These are phyloP conservation scores for Gnaphalium uliginosum DNA, from an alignment of 129 eudicot genomes.

Conservation along the genomic window DNA sequence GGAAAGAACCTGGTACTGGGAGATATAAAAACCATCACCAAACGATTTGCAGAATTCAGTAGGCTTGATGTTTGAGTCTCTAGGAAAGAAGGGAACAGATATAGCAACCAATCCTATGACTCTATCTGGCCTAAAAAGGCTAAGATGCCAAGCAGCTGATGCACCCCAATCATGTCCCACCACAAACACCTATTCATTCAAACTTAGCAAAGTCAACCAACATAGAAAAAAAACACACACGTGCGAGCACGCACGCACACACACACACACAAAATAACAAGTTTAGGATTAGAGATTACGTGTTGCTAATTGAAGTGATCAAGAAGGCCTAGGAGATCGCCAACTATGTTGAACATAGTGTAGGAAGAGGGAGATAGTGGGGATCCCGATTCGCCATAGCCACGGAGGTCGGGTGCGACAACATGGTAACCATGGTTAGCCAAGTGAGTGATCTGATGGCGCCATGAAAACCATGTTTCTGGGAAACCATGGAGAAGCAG, in stretches of 20 bases:
- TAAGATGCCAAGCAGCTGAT: conserved; percentile 51
- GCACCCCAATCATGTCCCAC: conserved; percentile 70
- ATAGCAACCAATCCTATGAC: conserved; percentile 48
- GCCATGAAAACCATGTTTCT: conserved; percentile 58
- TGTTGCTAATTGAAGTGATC: conserved; percentile 49
- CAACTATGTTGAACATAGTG: conserved; percentile 53
- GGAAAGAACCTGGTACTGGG: conserved; percentile 51
- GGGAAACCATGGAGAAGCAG: conserved; percentile 67
- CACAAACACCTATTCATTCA: conserved; percentile 42
- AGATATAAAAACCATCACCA: conserved; percentile 45
- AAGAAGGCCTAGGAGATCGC: conserved; percentile 57
- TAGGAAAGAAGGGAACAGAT: conserved; percentile 48
- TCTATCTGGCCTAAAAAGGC: conserved; percentile 54
- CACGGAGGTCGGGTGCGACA: conserved; percentile 64
- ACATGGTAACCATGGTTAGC: conserved; percentile 59
- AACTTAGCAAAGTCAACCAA: conserved; percentile 11
- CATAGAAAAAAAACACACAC: neutral
- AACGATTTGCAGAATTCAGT: conserved; percentile 33
- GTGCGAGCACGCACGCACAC: too few species aligned
- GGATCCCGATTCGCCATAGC: conserved; percentile 54
- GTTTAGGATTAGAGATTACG: conserved; percentile 23
- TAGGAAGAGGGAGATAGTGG: conserved; percentile 51
- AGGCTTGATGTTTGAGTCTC: conserved; percentile 38
- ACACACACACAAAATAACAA: neutral
- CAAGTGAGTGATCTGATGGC: conserved; percentile 46